Conservation (phyloP, 371 early-diverging fungal genomes). For the Circinella minor region DNA sequence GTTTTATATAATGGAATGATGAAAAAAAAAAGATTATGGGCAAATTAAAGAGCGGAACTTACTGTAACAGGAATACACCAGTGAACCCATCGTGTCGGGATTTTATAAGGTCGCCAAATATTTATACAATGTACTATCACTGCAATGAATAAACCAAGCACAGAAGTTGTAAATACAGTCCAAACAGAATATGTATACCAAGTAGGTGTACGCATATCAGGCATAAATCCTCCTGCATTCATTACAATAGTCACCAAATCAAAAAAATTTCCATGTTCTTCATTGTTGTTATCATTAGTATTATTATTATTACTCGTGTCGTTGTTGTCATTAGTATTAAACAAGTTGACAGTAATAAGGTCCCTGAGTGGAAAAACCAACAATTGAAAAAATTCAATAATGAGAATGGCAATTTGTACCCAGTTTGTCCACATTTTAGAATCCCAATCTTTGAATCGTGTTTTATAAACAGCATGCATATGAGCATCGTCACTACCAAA, state of each 20-base stretch:
- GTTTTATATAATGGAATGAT: not conserved
- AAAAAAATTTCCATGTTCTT: constrained; percentile 17
- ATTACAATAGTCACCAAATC: constrained; percentile 36
- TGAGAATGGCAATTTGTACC: constrained; percentile 58
- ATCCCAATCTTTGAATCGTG: constrained; percentile 46
- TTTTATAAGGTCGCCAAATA: constrained; percentile 43
- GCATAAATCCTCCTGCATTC: constrained; percentile 53
- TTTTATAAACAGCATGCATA: constrained; percentile 47
- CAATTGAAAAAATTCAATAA: constrained; percentile 65
- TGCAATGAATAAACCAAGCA: constrained; percentile 37
- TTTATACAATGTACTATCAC: constrained; percentile 41
- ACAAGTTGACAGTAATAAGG: constrained; percentile 47
- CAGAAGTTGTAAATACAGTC: constrained; percentile 42
- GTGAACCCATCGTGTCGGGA: constrained; percentile 58
- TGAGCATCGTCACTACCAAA: constrained; percentile 49
- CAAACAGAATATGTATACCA: constrained; percentile 58
- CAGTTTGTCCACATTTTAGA: constrained; percentile 56
- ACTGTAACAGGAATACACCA: constrained; percentile 66
- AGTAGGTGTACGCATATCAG: constrained; percentile 53
- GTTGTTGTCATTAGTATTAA: constrained; percentile 16
- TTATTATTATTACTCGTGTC: not conserved
- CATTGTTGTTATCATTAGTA: constrained; percentile 13
- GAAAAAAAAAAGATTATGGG: not conserved
- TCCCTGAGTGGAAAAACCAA: constrained; percentile 62
- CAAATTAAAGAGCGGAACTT: too few species aligned